These are phyloP conservation scores for Ophiostoma tasmaniense DNA, from an alignment of 2,329 filamentous ascomycete genomes.

Conservation along the genomic window DNA sequence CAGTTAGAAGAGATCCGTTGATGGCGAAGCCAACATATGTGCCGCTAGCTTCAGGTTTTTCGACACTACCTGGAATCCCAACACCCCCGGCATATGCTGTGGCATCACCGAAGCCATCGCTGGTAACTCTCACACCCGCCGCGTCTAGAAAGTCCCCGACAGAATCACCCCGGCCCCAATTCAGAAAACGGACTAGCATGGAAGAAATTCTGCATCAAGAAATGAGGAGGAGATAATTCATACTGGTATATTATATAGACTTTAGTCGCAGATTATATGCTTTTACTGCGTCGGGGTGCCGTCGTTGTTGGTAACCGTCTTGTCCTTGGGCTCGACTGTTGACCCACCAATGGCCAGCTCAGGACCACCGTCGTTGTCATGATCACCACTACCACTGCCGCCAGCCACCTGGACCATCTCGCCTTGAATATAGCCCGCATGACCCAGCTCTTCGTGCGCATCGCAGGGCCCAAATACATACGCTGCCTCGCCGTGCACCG, in stretches of 20 bases:
- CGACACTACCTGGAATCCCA: background rate
- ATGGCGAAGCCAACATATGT: background rate
- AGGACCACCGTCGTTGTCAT: too few species aligned
- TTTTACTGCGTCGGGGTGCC: background rate
- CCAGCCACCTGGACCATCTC: too few species aligned
- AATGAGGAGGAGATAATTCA: background rate
- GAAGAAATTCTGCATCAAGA: background rate
- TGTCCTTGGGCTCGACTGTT: background rate
- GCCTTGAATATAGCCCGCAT: too few species aligned
- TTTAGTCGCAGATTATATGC: too few species aligned
- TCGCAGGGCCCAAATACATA: too few species aligned
- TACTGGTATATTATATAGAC: background rate
- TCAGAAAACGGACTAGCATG: background rate
- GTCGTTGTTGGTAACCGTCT: background rate
- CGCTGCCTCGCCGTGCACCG: too few species aligned
- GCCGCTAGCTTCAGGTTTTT: background rate
- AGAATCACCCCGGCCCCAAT: background rate
- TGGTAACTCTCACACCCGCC: background rate
- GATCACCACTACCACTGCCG: too few species aligned
- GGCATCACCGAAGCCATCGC: background rate
- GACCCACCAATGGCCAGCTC: too few species aligned
- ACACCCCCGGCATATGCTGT: background rate
- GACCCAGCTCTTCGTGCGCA: too few species aligned
- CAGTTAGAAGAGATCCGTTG: background rate
- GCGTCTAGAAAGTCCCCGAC: background rate